Evolutionary conservation across 192 early-diverging fungal species (phyloP).

Genomic region (Podila clonocystis): DNA sequence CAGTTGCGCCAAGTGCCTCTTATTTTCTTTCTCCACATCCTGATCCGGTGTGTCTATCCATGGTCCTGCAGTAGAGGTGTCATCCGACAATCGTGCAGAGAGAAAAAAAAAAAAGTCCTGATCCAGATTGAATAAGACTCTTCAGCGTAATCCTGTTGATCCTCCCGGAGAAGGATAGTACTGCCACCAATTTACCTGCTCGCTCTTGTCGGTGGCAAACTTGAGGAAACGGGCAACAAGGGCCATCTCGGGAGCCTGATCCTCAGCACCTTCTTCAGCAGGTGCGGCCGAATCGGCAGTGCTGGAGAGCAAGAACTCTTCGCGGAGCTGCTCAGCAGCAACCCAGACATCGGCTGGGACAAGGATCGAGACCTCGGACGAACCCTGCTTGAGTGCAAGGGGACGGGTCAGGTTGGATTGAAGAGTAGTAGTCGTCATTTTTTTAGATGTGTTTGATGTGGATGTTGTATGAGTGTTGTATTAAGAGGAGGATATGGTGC

Average conservation of each 20-base stretch:
- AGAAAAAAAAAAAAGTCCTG: no score
- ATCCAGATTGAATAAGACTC: no score
- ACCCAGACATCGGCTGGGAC: conserved; percentile 90
- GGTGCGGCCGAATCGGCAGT: conserved; percentile 44
- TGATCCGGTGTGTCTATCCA: no score
- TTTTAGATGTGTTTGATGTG: conserved; percentile 12
- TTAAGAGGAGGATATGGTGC: conserved; percentile 8
- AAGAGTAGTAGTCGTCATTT: conserved; percentile 22
- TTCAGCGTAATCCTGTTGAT: neutral
- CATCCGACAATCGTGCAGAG: no score
- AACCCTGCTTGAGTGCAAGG: conserved; percentile 80
- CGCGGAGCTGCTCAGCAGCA: conserved; percentile 85
- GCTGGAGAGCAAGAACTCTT: conserved; percentile 66
- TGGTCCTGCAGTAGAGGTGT: no score
- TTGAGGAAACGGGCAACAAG: conserved; percentile 78
- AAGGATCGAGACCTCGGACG: conserved; percentile 82
- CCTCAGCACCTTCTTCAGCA: conserved; percentile 58
- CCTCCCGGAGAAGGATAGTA: no score
- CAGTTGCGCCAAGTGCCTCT: no score
- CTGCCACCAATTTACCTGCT: conserved; percentile 32
- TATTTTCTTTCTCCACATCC: no score
- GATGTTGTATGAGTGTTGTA: conserved; percentile 4
- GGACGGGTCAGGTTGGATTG: conserved; percentile 63
- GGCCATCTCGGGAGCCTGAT: conserved; percentile 71
- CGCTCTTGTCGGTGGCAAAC: conserved; percentile 62